Conservation (phyloP, 108 stramenopile genomes). For the Cafeteria roenbergensis region DNA sequence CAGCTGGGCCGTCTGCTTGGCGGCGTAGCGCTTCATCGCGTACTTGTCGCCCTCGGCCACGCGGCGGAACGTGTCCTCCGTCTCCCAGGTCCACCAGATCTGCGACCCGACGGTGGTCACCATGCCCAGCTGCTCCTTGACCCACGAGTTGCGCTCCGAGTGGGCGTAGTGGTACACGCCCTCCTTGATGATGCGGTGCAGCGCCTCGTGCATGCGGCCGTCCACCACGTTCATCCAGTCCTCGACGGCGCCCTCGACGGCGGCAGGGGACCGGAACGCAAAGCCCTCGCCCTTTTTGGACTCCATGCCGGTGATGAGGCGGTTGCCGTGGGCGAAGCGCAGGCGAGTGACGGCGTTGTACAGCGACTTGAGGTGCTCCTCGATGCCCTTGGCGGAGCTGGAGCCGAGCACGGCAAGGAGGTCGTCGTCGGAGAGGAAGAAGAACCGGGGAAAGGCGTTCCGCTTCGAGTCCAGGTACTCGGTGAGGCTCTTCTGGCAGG, state of each 20-base stretch:
- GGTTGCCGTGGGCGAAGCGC: constrained; percentile 36
- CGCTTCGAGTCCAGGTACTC: constrained; percentile 58
- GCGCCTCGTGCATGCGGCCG: constrained; percentile 35
- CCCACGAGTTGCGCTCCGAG: constrained; percentile 42
- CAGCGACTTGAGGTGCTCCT: constrained; percentile 57
- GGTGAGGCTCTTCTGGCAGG: constrained; percentile 47
- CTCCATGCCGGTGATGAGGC: constrained; percentile 38
- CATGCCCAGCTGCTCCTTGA: constrained; percentile 47
- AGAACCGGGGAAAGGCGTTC: constrained; percentile 54
- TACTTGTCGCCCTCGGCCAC: constrained; percentile 51
- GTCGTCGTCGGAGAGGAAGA: constrained; percentile 64
- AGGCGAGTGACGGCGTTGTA: constrained; percentile 55
- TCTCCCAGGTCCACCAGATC: constrained; percentile 53
- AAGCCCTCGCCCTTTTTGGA: constrained; percentile 46
- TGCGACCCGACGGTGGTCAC: constrained; percentile 49
- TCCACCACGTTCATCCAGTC: constrained; percentile 52
- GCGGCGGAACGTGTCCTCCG: constrained; percentile 47
- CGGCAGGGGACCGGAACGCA: constrained; percentile 18
- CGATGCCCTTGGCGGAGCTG: constrained; percentile 45
- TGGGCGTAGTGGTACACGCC: constrained; percentile 49
- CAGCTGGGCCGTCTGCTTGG: constrained; percentile 49
- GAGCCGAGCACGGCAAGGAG: constrained; percentile 50
- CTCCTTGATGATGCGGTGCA: constrained; percentile 46
- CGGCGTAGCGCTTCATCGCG: constrained; percentile 52
- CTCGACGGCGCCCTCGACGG: constrained; percentile 55